phyloP scores from a whole-genome alignment of 352 stramenopile species.

The Phytopythium sindhum region DNA sequence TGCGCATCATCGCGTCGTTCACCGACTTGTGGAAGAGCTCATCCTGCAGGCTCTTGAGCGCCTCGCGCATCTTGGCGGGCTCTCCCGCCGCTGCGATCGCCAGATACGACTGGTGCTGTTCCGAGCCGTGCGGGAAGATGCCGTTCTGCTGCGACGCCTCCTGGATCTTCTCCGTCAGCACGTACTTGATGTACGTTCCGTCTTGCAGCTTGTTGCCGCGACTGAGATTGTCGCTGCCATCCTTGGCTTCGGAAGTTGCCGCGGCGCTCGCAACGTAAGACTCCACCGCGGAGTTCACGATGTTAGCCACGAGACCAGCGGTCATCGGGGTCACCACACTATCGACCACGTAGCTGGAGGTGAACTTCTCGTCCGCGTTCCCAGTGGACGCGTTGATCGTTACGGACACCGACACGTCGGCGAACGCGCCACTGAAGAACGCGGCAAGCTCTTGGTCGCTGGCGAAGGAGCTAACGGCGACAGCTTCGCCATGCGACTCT shows the following conservation, averaged over 20 bases:
- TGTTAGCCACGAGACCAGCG: not conserved
- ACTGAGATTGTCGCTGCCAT: not conserved
- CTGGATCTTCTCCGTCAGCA: conserved; percentile 69
- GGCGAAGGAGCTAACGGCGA: not conserved
- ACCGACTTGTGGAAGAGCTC: conserved; percentile 68
- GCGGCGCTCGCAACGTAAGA: not conserved
- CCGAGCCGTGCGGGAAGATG: conserved; percentile 65
- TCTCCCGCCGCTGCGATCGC: conserved; percentile 42
- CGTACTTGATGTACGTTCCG: conserved; percentile 69
- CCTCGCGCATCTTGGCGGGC: conserved; percentile 49
- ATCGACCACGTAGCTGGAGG: not conserved
- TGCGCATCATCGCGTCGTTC: conserved; percentile 81
- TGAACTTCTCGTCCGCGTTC: not conserved
- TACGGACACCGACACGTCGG: conserved; percentile 6
- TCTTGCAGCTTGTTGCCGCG: not conserved
- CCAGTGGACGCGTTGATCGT: not conserved
- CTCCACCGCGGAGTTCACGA: conserved; percentile 1
- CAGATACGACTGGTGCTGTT: conserved; percentile 54
- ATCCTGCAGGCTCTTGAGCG: conserved; percentile 54
- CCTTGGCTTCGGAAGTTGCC: not conserved
- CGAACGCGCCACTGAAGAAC: conserved; percentile 5
- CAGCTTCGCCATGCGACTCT: not conserved
- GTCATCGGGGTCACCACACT: not conserved
- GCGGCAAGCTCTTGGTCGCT: not conserved
- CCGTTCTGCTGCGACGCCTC: conserved; percentile 64